These are phyloP conservation scores for Solanum virginianum DNA, from an alignment of 257 asterid species.

Conservation along the genomic window DNA sequence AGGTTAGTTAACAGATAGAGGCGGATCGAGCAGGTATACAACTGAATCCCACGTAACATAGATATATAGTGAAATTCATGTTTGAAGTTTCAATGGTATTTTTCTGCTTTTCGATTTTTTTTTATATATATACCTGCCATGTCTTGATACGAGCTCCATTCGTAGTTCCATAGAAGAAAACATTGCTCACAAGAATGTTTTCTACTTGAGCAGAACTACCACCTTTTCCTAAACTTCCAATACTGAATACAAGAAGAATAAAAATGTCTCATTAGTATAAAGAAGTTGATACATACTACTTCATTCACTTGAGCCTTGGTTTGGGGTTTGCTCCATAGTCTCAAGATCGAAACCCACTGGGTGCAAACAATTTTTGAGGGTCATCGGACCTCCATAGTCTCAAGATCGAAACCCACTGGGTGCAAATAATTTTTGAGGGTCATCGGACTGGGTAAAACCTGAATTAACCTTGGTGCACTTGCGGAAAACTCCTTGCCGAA, in stretches of 20 bases:
- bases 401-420: too few relatives aligned
- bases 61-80: neutral
- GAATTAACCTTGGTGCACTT: too few relatives aligned
- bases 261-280: neutral
- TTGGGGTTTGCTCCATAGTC: too few relatives aligned
- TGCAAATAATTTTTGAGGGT: too few relatives aligned
- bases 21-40: neutral
- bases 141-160: slow-evolving; percentile 92
- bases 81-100: neutral
- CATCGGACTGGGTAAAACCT: too few relatives aligned
- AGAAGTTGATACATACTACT: neutral
- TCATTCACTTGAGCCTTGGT: neutral
- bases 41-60: neutral
- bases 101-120: neutral
- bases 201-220: slow-evolving; percentile 49
- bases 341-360: too few relatives aligned
- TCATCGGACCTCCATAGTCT: too few relatives aligned
- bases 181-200: slow-evolving; percentile 28
- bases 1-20: neutral
- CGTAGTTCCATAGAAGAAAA: slow-evolving; percentile 43
- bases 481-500: too few relatives aligned
- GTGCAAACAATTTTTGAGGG: neutral
- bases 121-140: slow-evolving; percentile 52
- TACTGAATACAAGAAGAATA: slow-evolving; percentile 13
- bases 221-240: slow-evolving; percentile 65